Percentiles rank a stretch among this genome's conserved stretches.
Evolutionary conservation across 2,329 filamentous ascomycete genomes (phyloP).

Genomic region (Pleomassaria siparia): DNA sequence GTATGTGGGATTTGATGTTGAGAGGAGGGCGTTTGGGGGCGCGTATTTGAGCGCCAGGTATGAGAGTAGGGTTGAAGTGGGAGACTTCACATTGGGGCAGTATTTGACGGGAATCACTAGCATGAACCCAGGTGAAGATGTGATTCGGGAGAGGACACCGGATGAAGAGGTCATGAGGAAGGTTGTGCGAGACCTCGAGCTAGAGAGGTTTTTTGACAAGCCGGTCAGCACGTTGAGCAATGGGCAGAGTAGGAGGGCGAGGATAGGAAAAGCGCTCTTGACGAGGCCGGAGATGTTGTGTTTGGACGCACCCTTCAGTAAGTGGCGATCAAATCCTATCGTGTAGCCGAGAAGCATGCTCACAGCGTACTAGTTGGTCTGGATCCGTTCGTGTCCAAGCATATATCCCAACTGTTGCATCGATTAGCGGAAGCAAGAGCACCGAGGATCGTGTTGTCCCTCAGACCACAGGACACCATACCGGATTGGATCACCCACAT

Average conservation of each 20-base stretch:
- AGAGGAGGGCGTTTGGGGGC: constrained; percentile 60
- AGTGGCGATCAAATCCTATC: constrained; percentile 19
- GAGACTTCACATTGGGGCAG: constrained; percentile 80
- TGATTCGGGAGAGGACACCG: constrained; percentile 48
- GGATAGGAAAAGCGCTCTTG: constrained; percentile 84
- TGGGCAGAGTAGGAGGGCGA: constrained; percentile 82
- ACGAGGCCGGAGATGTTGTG: constrained; percentile 77
- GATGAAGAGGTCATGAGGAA: constrained; percentile 55
- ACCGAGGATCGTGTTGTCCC: constrained; percentile 74
- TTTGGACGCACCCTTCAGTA: constrained; percentile 82
- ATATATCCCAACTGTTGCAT: constrained; percentile 70
- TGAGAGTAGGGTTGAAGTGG: constrained; percentile 81
- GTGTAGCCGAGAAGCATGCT: background rate
- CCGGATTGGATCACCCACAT: constrained; percentile 91
- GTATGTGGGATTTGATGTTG: constrained; percentile 87
- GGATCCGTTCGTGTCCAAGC: constrained; percentile 77
- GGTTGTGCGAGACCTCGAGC: constrained; percentile 69
- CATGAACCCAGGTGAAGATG: constrained; percentile 68
- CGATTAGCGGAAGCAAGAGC: constrained; percentile 65
- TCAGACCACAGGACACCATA: constrained; percentile 82
- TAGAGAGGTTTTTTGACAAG: constrained; percentile 71
- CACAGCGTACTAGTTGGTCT: constrained; percentile 65
- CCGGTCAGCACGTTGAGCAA: constrained; percentile 91
- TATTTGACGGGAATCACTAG: constrained; percentile 82
- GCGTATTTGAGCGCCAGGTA: constrained; percentile 89